Evolutionary conservation across 345 rosid species (phyloP).

Genomic region (Melaleuca quinquenervia): DNA sequence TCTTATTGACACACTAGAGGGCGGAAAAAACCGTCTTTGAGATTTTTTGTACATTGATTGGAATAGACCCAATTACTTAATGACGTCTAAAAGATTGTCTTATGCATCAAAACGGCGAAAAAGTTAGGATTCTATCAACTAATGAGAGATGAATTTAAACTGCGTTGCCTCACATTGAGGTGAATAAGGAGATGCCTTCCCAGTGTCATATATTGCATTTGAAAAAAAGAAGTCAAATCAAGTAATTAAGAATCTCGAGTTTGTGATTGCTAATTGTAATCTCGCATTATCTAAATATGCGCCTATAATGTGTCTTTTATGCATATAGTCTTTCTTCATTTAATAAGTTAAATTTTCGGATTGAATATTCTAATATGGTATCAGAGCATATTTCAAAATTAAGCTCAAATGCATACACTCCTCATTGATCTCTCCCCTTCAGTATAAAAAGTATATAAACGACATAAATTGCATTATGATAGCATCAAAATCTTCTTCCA

Average conservation of each 20-base stretch:
- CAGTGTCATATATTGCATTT: not conserved
- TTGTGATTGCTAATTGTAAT: not conserved
- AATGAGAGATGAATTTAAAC: not conserved
- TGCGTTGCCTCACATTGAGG: not conserved
- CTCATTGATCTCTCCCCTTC: not conserved
- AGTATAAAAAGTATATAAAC: accelerated
- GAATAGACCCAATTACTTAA: not conserved
- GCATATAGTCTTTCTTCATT: not conserved
- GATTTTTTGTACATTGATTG: not conserved
- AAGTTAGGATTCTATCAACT: not conserved
- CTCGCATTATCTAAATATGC: accelerated
- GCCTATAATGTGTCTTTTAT: not conserved
- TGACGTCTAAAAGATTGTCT: not conserved
- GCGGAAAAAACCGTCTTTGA: not conserved
- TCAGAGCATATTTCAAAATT: not conserved
- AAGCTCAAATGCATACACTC: not conserved
- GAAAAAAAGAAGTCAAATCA: not conserved
- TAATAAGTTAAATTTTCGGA: not conserved
- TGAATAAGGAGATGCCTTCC: not conserved
- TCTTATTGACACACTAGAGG: not conserved
- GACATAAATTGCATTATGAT: not conserved
- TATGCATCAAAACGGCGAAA: not conserved
- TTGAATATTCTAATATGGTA: not conserved
- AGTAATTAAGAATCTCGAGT: not conserved
- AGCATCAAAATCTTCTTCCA: not conserved